Evolutionary conservation across 2,329 filamentous ascomycete genomes (phyloP).

Genomic region (Calonectria montana): DNA sequence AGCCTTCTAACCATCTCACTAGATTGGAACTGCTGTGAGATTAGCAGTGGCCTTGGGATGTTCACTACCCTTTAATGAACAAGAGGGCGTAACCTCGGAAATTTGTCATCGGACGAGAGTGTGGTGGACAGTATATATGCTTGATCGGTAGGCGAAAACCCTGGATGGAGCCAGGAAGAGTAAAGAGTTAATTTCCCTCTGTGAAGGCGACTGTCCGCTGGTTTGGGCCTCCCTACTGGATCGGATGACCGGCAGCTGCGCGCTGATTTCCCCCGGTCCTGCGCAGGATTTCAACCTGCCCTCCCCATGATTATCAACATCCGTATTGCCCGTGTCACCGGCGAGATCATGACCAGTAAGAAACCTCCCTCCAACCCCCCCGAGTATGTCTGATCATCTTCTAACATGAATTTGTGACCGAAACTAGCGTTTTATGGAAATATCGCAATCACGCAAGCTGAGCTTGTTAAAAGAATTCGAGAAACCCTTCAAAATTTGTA

Average conservation of each 20-base stretch:
- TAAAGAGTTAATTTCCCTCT: background rate
- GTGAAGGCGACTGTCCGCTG: conserved; percentile 40
- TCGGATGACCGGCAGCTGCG: conserved; percentile 43
- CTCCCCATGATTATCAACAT: conserved; percentile 42
- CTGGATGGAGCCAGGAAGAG: too few species aligned
- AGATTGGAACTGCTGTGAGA: conserved; percentile 43
- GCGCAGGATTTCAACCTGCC: conserved; percentile 40
- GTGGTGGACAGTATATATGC: conserved; percentile 47
- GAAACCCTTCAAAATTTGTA: conserved; percentile 32
- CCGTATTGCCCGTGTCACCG: conserved; percentile 40
- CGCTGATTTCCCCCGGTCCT: conserved; percentile 39
- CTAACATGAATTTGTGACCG: background rate
- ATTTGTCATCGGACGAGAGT: conserved; percentile 40
- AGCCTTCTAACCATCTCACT: background rate
- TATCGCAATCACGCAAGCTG: conserved; percentile 35
- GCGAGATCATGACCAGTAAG: conserved; percentile 44
- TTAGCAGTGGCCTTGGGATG: conserved; percentile 43
- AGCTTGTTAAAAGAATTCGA: conserved; percentile 42
- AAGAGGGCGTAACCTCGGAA: conserved; percentile 41
- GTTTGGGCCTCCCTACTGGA: conserved; percentile 39
- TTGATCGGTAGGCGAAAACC: conserved; percentile 37
- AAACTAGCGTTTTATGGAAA: conserved; percentile 40
- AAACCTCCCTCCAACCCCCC: rapidly evolving
- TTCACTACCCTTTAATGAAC: conserved; percentile 38
- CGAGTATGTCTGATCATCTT: background rate